Conservation (phyloP, 2,329 filamentous ascomycete species). For the Aspergillus sp. region DNA sequence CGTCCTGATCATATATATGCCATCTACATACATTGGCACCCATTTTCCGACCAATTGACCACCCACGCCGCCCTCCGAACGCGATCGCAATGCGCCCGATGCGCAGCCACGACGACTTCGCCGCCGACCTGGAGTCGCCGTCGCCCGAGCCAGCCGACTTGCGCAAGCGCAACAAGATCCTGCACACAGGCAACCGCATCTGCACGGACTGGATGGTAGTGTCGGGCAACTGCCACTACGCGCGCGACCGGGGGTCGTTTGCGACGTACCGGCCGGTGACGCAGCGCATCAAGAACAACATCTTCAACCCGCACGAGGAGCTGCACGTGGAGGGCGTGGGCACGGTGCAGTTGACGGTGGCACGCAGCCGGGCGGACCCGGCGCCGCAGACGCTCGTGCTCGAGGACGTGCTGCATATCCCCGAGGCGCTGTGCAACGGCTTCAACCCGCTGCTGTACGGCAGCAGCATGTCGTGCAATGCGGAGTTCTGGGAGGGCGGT, state of each 20-base stretch:
- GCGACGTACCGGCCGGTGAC: conserved; percentile 27
- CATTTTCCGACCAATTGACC: neutral
- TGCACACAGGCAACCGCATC: conserved; percentile 37
- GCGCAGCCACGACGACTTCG: conserved; percentile 12
- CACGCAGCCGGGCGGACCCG: conserved; percentile 17
- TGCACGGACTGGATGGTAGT: conserved; percentile 32
- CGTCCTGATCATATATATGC: too few relatives aligned
- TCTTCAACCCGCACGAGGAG: conserved; percentile 23
- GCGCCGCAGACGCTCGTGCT: conserved; percentile 25
- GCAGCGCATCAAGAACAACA: conserved; percentile 17
- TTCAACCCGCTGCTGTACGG: conserved; percentile 25
- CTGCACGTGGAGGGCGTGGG: conserved; percentile 31
- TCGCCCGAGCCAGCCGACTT: conserved; percentile 2
- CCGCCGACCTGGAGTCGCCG: neutral
- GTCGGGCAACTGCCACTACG: conserved; percentile 32
- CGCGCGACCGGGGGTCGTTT: conserved; percentile 31
- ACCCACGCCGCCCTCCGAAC: neutral
- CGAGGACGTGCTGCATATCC: conserved; percentile 35
- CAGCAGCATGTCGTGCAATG: conserved; percentile 22
- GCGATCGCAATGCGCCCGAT: neutral
- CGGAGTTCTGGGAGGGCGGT: conserved; percentile 20
- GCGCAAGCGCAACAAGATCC: conserved; percentile 10
- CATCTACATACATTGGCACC: neutral
- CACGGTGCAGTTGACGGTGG: conserved; percentile 30
- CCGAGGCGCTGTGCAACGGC: conserved; percentile 34